Evolutionary conservation across 176 grass and related monocot species (phyloP), one percentile per base, ranked within the genome.

Genomic region (Pontederia paniculata): DNA sequence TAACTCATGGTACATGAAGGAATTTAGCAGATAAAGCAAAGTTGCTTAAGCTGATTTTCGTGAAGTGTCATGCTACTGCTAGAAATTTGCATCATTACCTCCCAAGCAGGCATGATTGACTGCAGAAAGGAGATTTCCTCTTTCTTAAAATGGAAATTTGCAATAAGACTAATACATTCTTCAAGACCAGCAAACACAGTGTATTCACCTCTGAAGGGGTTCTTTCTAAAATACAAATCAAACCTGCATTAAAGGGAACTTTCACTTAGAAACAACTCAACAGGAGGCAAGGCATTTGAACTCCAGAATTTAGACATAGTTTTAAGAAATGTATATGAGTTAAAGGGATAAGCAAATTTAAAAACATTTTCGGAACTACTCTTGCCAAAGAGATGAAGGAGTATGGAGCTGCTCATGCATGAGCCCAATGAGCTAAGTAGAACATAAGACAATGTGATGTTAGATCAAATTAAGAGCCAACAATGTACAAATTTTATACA

Each of bases 141-240:
- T 21, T 71, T 71, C 21, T 66, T 52, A 12, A 81, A 59, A 60
- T 75, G 70, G 21, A 81, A 81, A 75, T 75, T 81, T 42, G 78
- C 78, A 53, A 81, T 58, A 21, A 81, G 70, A 9, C 78, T 21
- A 70, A 81, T 71, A 48, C 78, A 81, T 59, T 81, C 78, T 59
- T 81, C 78, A 44, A 81, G 78, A 25, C 78, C 78, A 47, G 52
- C 78, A 48, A 81, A 81, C 45, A 81, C 60, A 21, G 78, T 71
- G 21, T 71, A 81, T 70, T 81, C 78, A 60, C 78, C 78, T 47
- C 78, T 60, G 43, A 75, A 81, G 4, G 72, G 78, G 48, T 75
- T 81, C 45, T 75, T 81, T 17, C 78, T 71, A 21, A 75, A 81
- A 54, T 65, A 81, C 12, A 81, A 60, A 75, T 81, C 78, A 70